A percentile compares a stretch with the other conserved stretches of the same genome.
Conservation (phyloP, 169 alveolate species). For the Plasmodium knowlesi region DNA sequence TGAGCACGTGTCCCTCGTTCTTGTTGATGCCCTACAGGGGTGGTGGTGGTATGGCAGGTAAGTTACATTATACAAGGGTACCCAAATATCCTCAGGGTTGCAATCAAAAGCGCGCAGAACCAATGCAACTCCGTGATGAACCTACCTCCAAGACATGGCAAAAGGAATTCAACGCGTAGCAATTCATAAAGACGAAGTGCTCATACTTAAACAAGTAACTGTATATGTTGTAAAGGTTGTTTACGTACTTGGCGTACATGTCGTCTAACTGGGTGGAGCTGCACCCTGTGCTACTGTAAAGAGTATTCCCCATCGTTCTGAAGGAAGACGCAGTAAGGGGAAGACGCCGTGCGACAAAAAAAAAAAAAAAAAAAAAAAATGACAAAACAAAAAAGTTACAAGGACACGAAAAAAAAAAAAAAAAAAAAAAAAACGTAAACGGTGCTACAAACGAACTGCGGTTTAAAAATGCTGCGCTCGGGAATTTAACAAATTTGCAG, state of each 20-base stretch:
- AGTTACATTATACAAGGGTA: background rate
- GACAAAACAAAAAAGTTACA: background rate
- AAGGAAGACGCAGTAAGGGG: background rate
- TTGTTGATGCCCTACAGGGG: conserved; percentile 60
- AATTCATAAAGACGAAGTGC: conserved; percentile 52
- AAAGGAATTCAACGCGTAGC: conserved; percentile 32
- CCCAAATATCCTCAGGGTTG: background rate
- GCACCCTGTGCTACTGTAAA: conserved; percentile 47
- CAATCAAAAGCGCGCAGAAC: background rate
- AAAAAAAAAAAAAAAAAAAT: background rate
- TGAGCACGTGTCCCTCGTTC: conserved; percentile 62
- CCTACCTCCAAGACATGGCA: conserved; percentile 58
- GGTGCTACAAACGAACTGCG: background rate
- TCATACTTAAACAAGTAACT: conserved; percentile 57
- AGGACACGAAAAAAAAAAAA: background rate
- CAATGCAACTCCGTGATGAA: too few species aligned
- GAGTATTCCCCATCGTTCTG: conserved; percentile 44
- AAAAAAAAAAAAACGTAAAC: background rate
- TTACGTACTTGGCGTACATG: conserved; percentile 30
- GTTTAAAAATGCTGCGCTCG: background rate
- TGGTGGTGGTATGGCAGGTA: background rate
- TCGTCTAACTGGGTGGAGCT: conserved; percentile 56
- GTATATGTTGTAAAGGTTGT: conserved; percentile 47
- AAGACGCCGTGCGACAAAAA: background rate
- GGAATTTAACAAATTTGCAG: background rate